These are phyloP conservation scores for Pneumocystis sp. DNA, from an alignment of 1,139 yeast species.

Conservation along the genomic window DNA sequence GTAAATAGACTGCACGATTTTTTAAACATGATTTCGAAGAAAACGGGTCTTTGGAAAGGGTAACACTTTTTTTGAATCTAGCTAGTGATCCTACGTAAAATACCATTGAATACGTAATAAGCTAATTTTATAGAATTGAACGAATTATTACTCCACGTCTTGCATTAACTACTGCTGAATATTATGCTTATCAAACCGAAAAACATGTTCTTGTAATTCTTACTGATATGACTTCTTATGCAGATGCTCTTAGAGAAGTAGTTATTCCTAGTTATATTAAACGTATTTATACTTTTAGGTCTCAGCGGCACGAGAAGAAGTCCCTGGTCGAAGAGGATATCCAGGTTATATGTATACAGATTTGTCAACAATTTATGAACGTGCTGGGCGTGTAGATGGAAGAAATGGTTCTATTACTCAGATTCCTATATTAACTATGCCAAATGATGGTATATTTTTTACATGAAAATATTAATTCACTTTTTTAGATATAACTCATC, in stretches of 20 bases:
- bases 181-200: slow-evolving; percentile 96
- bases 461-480: neutral
- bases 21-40: slow-evolving; percentile 99
- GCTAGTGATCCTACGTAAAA: slow-evolving; percentile 84
- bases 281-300: slow-evolving; percentile 27
- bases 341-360: slow-evolving; percentile 99
- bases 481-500: slow-evolving; percentile 74
- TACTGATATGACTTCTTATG: slow-evolving; percentile 98
- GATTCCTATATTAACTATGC: slow-evolving; percentile 97
- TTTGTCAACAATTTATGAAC: slow-evolving; percentile 94
- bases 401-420: slow-evolving; percentile 98
- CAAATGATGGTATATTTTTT: slow-evolving; percentile 48
- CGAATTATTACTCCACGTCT: slow-evolving; percentile 98
- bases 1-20: slow-evolving; percentile 52
- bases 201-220: slow-evolving; percentile 95
- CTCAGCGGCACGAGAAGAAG: slow-evolving; percentile 99
- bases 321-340: slow-evolving; percentile 99
- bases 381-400: slow-evolving; percentile 99
- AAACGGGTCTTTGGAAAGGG: slow-evolving; percentile 95
- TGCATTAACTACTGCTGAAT: slow-evolving; percentile 98
- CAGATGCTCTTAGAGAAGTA: slow-evolving; percentile 91
- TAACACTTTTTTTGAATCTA: slow-evolving; percentile 85
- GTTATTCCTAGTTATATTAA: neutral
- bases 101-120: neutral
- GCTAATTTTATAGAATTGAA: slow-evolving; percentile 39